Base-by-base conservation (phyloP, 2,329 filamentous ascomycete species). In the Hypoxylon sp. region DNA sequence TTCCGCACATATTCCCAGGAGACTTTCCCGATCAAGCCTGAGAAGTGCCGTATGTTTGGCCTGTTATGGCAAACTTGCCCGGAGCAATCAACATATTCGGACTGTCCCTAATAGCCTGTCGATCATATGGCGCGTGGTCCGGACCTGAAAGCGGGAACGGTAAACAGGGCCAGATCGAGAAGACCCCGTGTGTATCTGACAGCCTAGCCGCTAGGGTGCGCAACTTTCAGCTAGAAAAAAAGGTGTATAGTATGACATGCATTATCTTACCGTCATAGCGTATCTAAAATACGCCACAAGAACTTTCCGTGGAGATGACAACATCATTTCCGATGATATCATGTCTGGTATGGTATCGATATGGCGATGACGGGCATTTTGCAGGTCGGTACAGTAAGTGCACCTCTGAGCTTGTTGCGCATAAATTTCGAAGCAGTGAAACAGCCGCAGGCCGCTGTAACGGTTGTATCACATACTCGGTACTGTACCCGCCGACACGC, bases 401-500 rank as follows among this genome's bases (percentile, higher is more conserved):
- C 42, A 39, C 31, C n/a, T 46, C 27, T 52, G 47, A 51, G 54
- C 27, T 42, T 59, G 52, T 44, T 47, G 65, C 68, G 68, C 68
- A 70, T 70, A 37, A 67, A 65, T 63, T 62, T 52, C 17, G 53
- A 60, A 53, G 52, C 59, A 54, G 62, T 70, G 68, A 70, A 70
- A 70, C 69, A 71, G 66, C 66, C 67, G 67, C 60, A 57, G 60
- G 27, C 56, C 63, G 60, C 57, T 70, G 70, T 67, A 71, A 72
- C 65, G 59, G 70, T 72, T 61, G 70, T 71, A 72, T 68, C 63
- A 72, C 70, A 70, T 70, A 65, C 62, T 53, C 63, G 67, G 63
- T 61, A 62, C 63, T 64, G 60, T 60, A 62, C 39, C 54, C 60
- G 60, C 62, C 35, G 32, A 62, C 46, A 53, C 50, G n/a, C 48